Evolutionary conservation across 495 filamentous ascomycete genomes (phyloP).

Genomic region (Symbiotaphrina buchneri): DNA sequence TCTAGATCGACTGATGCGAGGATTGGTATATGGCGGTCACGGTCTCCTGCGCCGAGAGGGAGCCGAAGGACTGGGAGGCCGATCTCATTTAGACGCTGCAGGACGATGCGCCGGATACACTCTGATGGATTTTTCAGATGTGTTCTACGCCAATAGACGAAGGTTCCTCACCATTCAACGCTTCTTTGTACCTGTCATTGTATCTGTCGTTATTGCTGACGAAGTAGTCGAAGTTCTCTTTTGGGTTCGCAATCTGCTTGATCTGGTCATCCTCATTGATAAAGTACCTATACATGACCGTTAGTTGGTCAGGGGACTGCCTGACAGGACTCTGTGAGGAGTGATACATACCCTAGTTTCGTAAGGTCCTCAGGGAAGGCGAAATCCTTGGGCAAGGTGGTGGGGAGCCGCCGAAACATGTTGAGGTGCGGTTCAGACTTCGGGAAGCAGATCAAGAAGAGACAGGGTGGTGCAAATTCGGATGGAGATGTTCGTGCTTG

Average conservation of each 20-base stretch:
- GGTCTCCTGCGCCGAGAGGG: constrained; percentile 23
- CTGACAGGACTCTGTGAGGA: constrained; percentile 6
- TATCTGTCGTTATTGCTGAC: constrained; percentile 44
- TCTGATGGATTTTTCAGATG: constrained; percentile 17
- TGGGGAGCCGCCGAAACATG: constrained; percentile 48
- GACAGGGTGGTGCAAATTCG: constrained; percentile 1
- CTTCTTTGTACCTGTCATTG: constrained; percentile 46
- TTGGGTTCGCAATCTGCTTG: constrained; percentile 36
- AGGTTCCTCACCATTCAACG: constrained; percentile 36
- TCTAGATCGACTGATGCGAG: constrained; percentile 32
- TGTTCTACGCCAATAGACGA: no score
- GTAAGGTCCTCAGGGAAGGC: constrained; percentile 35
- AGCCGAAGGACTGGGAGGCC: constrained; percentile 33
- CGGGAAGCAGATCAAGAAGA: constrained; percentile 2
- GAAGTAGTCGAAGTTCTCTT: constrained; percentile 49
- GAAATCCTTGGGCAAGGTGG: constrained; percentile 48
- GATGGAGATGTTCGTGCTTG: constrained; percentile 2
- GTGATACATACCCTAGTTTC: constrained; percentile 38
- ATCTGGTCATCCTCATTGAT: constrained; percentile 52
- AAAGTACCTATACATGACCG: constrained; percentile 29
- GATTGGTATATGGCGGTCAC: constrained; percentile 42
- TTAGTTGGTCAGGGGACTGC: not conserved
- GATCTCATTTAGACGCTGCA: constrained; percentile 30
- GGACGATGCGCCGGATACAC: constrained; percentile 35
- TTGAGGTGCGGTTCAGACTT: constrained; percentile 5